A percentile compares a stretch with the other conserved stretches of the same genome.
Evolutionary conservation across 2,329 filamentous ascomycete species (phyloP).

Genomic region (Dactylellina haptotyla): DNA sequence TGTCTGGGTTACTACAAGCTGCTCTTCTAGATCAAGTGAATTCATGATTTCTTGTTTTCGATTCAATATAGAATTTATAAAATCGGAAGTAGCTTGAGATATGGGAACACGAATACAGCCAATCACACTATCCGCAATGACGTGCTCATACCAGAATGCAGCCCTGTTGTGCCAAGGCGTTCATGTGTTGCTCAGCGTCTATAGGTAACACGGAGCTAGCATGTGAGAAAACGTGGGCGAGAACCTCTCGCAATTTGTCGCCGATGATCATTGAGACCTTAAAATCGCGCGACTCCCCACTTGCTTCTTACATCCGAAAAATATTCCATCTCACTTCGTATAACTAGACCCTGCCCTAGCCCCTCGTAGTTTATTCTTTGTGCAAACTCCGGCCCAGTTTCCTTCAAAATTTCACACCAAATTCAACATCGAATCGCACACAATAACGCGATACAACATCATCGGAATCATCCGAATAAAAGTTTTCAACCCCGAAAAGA

Average conservation of each 20-base stretch:
- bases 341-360: background rate
- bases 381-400: no score
- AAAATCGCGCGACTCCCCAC: constrained; percentile 2
- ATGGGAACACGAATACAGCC: background rate
- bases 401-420: no score
- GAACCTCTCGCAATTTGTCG: constrained; percentile 4
- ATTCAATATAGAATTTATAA: no score
- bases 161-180: background rate
- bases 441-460: no score
- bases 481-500: background rate
- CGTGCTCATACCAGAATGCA: background rate
- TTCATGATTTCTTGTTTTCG: no score
- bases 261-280: background rate
- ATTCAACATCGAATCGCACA: no score
- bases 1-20: no score
- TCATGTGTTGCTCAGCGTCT: background rate
- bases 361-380: no score
- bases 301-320: background rate
- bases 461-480: background rate
- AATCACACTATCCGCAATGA: background rate
- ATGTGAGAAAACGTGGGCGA: background rate
- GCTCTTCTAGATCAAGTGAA: no score
- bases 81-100: background rate
- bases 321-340: background rate
- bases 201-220: background rate